Evolutionary conservation across 371 early-diverging fungal species (phyloP), one percentile per base, ranked within the genome.

Genomic region (Mucor irregularis): DNA sequence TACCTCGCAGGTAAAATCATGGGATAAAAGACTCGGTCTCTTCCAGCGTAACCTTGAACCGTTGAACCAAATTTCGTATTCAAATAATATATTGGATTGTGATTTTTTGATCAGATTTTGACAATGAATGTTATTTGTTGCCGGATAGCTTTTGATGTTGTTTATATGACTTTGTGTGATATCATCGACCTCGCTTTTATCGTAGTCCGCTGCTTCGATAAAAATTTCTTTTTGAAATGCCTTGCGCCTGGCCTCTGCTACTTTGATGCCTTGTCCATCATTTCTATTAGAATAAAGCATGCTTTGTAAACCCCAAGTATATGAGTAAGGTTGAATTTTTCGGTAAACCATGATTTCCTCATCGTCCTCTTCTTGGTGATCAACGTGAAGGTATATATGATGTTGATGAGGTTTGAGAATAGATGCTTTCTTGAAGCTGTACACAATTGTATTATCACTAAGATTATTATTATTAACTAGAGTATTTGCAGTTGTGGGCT

Each of bases 1-100:
- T n/a, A 78, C 56, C 40, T 73, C 69, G 33, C 75, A 73, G 3
- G 61, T 57, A 59, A 78, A 68, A 25, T 78, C 73, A 38, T 73
- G 71, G 0, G 78, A 74, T 5, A 78, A 40, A 14, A 78, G 21
- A 44, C 73, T 70, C 0, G 73, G 69, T 13, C 75, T 53, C 44
- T 59, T 64, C 78, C 78, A 78, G 1, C 71, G 69, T 21, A 78
- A 51, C 14, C 58, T 48, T 9, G 61, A 64, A 2, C 64, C 65
- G 19, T 68, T 59, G 33, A 64, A 74, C 33, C 56, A 49, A 0
- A 70, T 65, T 37, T 72, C 65, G 17, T 78, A 78, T 14, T 68
- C 60, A 58, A 78, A 78, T 17, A 74, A 39, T 7, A 78, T 33
- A 25, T 66, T 65, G 21, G 71, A 65, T 19, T 60, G 67, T 1